A percentile compares a stretch with the other conserved stretches of the same genome.
phyloP scores from a whole-genome alignment of 2,329 filamentous ascomycete genomes.

The Mycosphaerella sp. region DNA sequence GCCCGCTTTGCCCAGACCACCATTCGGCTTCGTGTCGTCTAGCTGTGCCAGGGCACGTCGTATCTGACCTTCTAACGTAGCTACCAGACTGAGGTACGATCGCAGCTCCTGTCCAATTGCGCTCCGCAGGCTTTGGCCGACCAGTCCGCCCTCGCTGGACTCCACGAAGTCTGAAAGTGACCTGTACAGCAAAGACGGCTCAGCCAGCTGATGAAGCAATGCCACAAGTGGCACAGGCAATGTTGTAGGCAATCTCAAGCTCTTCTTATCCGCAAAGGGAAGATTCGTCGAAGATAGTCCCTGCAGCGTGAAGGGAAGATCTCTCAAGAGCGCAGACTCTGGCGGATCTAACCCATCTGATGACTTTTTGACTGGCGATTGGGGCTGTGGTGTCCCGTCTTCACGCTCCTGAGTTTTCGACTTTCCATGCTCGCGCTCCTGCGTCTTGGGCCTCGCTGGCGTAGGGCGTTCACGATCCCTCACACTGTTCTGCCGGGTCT shows the following conservation, averaged over 20 bases:
- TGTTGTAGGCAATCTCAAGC: conserved; percentile 68
- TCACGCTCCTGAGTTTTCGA: conserved; percentile 6
- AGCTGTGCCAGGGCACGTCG: conserved; percentile 69
- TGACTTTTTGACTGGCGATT: conserved; percentile 11
- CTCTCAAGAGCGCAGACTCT: conserved; percentile 49
- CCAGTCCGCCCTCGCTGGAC: conserved; percentile 71
- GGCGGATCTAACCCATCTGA: conserved; percentile 21
- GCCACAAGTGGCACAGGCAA: conserved; percentile 80
- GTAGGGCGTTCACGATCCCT: conserved; percentile 19
- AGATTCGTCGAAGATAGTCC: conserved; percentile 83
- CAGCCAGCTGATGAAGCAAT: conserved; percentile 80
- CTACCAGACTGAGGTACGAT: conserved; percentile 83
- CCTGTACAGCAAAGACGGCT: conserved; percentile 88
- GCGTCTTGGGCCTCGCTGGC: conserved; percentile 21
- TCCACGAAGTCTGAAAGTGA: conserved; percentile 76
- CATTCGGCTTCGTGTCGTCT: conserved; percentile 60
- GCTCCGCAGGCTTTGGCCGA: conserved; percentile 84
- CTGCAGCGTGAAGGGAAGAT: conserved; percentile 88
- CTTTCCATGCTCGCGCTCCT: not conserved
- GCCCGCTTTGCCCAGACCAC: conserved; percentile 73
- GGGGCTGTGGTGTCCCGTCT: conserved; percentile 3
- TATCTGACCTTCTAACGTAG: conserved; percentile 88
- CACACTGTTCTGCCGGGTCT: conserved; percentile 23
- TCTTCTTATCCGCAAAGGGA: conserved; percentile 63
- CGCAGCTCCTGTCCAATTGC: conserved; percentile 79